These are phyloP conservation scores for Carex myosuroides DNA, from an alignment of 176 grass and related monocot species.

Conservation along the genomic window DNA sequence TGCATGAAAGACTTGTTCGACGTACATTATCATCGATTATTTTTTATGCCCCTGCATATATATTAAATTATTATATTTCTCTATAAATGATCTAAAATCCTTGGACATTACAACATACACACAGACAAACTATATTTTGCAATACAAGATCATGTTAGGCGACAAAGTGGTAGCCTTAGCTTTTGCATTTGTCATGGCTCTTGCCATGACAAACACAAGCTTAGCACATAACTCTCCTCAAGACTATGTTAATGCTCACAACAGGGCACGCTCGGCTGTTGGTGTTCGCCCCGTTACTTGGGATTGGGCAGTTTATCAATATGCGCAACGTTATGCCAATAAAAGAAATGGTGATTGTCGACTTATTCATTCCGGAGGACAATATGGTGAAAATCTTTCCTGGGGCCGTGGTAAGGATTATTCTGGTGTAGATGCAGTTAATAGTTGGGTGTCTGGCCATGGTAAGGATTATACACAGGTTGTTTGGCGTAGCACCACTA, in stretches of 20 bases:
- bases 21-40: too few relatives aligned
- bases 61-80: not conserved
- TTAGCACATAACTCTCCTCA: not conserved
- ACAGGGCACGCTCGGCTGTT: not conserved
- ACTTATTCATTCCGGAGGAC: not conserved
- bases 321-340: not conserved
- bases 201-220: not conserved
- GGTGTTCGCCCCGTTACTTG: not conserved
- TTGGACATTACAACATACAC: not conserved
- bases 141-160: not conserved
- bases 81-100: not conserved
- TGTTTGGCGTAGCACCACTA: not conserved
- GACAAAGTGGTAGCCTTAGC: not conserved
- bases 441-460: too few relatives aligned
- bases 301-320: not conserved
- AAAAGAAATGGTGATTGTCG: not conserved
- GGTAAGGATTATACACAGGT: not conserved
- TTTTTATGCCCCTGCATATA: not conserved
- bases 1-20: too few relatives aligned
- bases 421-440: not conserved
- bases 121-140: not conserved
- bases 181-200: not conserved
- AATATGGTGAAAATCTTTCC: not conserved
- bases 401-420: not conserved
- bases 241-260: not conserved